These are phyloP conservation scores for Hirschioporus abietinus DNA, from an alignment of 768 basidiomycete genomes.

Conservation along the genomic window DNA sequence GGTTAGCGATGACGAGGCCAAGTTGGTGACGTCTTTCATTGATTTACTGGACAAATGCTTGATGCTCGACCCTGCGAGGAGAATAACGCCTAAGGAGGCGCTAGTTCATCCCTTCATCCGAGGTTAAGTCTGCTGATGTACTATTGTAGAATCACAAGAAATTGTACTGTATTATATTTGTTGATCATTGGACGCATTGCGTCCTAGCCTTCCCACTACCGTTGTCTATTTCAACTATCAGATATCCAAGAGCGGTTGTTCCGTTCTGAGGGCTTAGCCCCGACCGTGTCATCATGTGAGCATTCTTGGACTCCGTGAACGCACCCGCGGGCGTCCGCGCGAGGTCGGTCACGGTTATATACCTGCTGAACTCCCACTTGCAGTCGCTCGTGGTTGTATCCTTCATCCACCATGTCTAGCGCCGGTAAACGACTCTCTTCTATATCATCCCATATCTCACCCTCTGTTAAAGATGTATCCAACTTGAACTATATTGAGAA, in stretches of 20 bases:
- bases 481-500: constrained; percentile 13
- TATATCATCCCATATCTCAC: constrained; percentile 3
- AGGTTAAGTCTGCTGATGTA: constrained; percentile 26
- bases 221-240: not conserved
- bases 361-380: not conserved
- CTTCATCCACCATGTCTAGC: not conserved
- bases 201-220: not conserved
- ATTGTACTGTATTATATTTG: not conserved
- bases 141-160: not conserved
- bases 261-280: not conserved
- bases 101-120: constrained; percentile 83
- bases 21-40: constrained; percentile 71
- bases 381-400: not conserved
- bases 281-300: not conserved
- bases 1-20: constrained; percentile 85
- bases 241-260: not conserved
- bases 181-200: not conserved
- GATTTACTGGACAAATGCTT: constrained; percentile 92
- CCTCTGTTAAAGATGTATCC: constrained; percentile 5
- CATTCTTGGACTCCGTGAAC: not conserved
- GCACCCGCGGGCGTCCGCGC: not conserved
- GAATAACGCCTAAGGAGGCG: constrained; percentile 89
- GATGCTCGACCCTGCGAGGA: constrained; percentile 75
- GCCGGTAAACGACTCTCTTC: constrained; percentile 5
- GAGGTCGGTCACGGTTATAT: not conserved